Evolutionary conservation across 2,329 filamentous ascomycete species (phyloP).

Genomic region (Cyclaneusma minus): DNA sequence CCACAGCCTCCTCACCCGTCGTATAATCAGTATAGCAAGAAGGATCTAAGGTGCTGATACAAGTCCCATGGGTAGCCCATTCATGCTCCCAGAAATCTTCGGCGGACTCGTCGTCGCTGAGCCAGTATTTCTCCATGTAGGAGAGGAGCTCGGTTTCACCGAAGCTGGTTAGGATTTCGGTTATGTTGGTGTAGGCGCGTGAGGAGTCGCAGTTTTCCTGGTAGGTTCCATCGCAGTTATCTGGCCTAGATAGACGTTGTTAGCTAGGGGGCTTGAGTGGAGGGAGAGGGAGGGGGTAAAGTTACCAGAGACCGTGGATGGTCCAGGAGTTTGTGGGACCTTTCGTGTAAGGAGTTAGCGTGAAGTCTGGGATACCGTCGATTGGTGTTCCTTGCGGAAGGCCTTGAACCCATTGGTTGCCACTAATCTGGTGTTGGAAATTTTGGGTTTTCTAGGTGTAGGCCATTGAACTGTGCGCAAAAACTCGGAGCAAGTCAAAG

Average conservation of each 20-base stretch:
- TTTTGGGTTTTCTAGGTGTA: too few species aligned
- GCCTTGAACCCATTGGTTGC: too few species aligned
- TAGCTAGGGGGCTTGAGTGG: too few species aligned
- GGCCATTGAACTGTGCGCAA: too few species aligned
- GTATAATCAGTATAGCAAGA: constrained; percentile 45
- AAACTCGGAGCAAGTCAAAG: too few species aligned
- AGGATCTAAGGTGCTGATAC: constrained; percentile 49
- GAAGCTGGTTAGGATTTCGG: constrained; percentile 32
- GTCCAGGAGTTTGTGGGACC: constrained; percentile 22
- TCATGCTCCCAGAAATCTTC: constrained; percentile 50
- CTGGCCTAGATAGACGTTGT: constrained; percentile 16
- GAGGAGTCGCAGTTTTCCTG: constrained; percentile 36
- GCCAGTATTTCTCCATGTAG: constrained; percentile 47
- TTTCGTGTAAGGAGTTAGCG: too few species aligned
- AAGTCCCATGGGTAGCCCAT: constrained; percentile 55
- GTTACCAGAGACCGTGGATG: constrained; percentile 17
- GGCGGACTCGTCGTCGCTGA: constrained; percentile 34
- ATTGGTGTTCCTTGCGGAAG: too few species aligned
- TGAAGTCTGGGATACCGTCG: too few species aligned
- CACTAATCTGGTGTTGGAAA: too few species aligned
- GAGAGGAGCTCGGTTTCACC: constrained; percentile 31
- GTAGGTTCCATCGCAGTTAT: constrained; percentile 41
- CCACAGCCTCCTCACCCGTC: constrained; percentile 44
- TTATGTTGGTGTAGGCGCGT: constrained; percentile 41
- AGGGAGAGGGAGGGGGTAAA: too few species aligned